A percentile compares a stretch with the other conserved stretches of the same genome.
Evolutionary conservation across 495 filamentous ascomycete genomes (phyloP).

Genomic region (Xylaria intraflava): DNA sequence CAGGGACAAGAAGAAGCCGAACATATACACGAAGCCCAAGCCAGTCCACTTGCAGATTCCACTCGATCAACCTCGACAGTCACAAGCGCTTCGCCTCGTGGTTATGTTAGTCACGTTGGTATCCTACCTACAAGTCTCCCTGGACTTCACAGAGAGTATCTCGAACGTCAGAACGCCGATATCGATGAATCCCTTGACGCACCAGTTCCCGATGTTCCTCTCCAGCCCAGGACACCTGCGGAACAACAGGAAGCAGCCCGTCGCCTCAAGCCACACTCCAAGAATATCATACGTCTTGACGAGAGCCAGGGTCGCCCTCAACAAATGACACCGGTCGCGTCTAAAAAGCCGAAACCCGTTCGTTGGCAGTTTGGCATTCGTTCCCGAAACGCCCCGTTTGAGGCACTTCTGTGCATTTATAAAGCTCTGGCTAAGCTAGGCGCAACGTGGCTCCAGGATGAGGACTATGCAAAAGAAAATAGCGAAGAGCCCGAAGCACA

Average conservation of each 20-base stretch:
- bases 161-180: slow-evolving; percentile 61
- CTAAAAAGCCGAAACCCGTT: slow-evolving; percentile 63
- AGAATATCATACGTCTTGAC: slow-evolving; percentile 51
- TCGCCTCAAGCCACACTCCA: slow-evolving; percentile 73
- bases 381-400: slow-evolving; percentile 83
- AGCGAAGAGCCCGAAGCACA: slow-evolving; percentile 21
- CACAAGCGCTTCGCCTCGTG: slow-evolving; percentile 40
- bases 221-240: slow-evolving; percentile 53
- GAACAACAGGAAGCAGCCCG: slow-evolving; percentile 70
- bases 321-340: slow-evolving; percentile 51
- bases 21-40: slow-evolving; percentile 17
- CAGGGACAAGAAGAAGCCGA: slow-evolving; percentile 6
- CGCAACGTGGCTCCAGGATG: slow-evolving; percentile 69
- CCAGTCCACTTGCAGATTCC: slow-evolving; percentile 30
- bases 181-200: slow-evolving; percentile 31
- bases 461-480: slow-evolving; percentile 43
- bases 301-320: slow-evolving; percentile 61
- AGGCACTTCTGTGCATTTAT: slow-evolving; percentile 91
- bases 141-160: slow-evolving; percentile 80
- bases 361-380: slow-evolving; percentile 98
- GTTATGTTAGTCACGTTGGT: slow-evolving; percentile 72
- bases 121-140: slow-evolving; percentile 86
- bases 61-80: slow-evolving; percentile 39
- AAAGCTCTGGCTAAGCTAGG: slow-evolving; percentile 80
- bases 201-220: slow-evolving; percentile 42